A percentile compares a stretch with the other conserved stretches of the same genome.
Conservation (phyloP, 2,329 filamentous ascomycete genomes). For the Colletotrichum costaricense region DNA sequence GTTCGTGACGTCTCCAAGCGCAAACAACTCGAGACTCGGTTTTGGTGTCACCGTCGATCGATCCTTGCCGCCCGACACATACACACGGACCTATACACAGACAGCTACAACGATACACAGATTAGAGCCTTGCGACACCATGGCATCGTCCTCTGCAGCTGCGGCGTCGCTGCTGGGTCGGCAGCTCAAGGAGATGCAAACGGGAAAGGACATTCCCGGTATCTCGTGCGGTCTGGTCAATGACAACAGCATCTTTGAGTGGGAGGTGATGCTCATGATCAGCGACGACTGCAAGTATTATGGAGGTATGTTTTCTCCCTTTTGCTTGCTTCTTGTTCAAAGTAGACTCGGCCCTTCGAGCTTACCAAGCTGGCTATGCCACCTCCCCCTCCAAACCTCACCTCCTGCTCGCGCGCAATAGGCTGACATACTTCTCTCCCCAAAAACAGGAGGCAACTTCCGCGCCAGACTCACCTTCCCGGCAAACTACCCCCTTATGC, state of each 20-base stretch:
- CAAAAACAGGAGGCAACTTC: conserved; percentile 84
- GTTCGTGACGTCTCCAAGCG: neutral
- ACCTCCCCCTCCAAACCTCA: neutral
- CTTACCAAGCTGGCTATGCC: no score
- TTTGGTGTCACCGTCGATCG: neutral
- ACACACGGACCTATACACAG: neutral
- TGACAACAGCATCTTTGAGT: conserved; percentile 91
- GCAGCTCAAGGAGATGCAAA: conserved; percentile 95
- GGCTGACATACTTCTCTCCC: neutral
- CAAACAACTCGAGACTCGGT: neutral
- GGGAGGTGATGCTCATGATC: conserved; percentile 99
- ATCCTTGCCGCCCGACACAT: no score
- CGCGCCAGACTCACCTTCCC: conserved; percentile 88
- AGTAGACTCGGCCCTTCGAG: no score
- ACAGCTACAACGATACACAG: neutral
- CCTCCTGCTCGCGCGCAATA: neutral
- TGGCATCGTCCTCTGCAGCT: conserved; percentile 61
- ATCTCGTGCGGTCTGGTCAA: conserved; percentile 92
- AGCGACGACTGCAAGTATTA: conserved; percentile 94
- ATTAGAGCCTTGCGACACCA: conserved; percentile 29
- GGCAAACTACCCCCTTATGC: conserved; percentile 84
- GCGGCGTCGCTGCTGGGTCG: conserved; percentile 81
- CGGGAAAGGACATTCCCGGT: conserved; percentile 88
- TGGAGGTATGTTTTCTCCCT: conserved; percentile 64
- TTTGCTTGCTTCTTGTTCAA: no score